Percentiles rank a stretch among this genome's conserved stretches.
Evolutionary conservation across 192 early-diverging fungal species (phyloP).

Genomic region (Chytriomyces sp.): DNA sequence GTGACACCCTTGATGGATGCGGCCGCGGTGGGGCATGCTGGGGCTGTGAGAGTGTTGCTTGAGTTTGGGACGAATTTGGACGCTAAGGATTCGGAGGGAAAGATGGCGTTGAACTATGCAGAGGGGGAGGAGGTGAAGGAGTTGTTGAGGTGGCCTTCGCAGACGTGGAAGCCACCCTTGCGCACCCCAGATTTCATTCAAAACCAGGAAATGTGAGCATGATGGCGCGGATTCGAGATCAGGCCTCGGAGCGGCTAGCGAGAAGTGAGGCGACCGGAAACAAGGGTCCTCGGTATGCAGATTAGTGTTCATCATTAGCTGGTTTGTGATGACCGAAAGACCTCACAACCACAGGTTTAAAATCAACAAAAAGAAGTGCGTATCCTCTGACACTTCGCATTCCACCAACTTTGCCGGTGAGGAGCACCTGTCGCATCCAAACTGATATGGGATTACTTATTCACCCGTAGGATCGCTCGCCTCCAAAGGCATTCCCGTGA

Average conservation of each 20-base stretch:
- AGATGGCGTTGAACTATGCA: slow-evolving; percentile 29
- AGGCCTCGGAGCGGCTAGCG: not conserved
- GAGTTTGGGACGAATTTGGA: slow-evolving; percentile 48
- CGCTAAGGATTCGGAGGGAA: slow-evolving; percentile 25
- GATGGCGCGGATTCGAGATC: slow-evolving; percentile 29
- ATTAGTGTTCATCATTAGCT: not conserved
- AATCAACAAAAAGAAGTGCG: slow-evolving; percentile 5
- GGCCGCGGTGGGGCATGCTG: slow-evolving; percentile 24
- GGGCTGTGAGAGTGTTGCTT: slow-evolving; percentile 37
- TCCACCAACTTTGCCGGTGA: slow-evolving; percentile 23
- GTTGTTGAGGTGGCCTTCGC: slow-evolving; percentile 10
- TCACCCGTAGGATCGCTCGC: too few relatives aligned
- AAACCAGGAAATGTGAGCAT: slow-evolving; percentile 15
- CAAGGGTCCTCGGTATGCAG: not conserved
- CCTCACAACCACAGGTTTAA: not conserved
- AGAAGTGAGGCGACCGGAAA: slow-evolving; percentile 3
- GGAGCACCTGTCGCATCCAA: not conserved
- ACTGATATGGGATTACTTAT: too few relatives aligned
- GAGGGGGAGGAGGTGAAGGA: slow-evolving; percentile 1
- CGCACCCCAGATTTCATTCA: slow-evolving; percentile 23
- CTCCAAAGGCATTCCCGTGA: slow-evolving; percentile 1
- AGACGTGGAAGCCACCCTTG: slow-evolving; percentile 16
- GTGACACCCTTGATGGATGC: slow-evolving; percentile 53
- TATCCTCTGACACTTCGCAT: slow-evolving; percentile 32
- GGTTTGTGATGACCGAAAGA: not conserved